These are phyloP conservation scores for Trichoderma sp. DNA, from an alignment of 2,329 filamentous ascomycete genomes.

Conservation along the genomic window DNA sequence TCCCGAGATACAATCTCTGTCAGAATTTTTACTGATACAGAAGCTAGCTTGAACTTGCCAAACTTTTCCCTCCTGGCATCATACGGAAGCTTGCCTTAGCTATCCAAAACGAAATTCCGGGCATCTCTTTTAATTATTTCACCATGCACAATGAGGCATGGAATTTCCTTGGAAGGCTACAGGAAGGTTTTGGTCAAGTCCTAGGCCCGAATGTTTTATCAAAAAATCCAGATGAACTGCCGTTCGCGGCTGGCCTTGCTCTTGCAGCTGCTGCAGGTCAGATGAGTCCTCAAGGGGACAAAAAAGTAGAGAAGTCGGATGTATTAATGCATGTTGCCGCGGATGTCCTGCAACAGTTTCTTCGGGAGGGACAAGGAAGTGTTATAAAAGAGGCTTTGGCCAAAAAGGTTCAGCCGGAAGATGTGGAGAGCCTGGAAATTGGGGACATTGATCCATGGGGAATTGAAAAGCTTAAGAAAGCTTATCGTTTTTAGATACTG, in stretches of 20 bases:
- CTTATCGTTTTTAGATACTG: neutral
- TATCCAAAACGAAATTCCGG: neutral
- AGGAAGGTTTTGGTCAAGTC: neutral
- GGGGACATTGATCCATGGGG: neutral
- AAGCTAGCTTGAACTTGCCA: neutral
- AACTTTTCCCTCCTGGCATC: neutral
- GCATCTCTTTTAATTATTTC: neutral
- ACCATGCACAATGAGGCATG: neutral
- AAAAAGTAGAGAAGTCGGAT: neutral
- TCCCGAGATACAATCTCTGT: accelerated
- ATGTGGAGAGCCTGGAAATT: neutral
- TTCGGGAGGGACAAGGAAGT: neutral
- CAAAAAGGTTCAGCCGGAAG: neutral
- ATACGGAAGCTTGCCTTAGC: neutral
- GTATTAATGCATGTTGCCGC: neutral
- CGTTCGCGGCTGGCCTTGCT: neutral
- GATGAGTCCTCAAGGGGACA: neutral
- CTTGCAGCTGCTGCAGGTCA: neutral
- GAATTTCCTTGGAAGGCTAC: neutral
- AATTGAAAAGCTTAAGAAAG: neutral
- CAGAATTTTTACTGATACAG: neutral
- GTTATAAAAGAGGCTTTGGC: neutral
- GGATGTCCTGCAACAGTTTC: neutral
- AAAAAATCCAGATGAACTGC: neutral
- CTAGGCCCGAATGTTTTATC: neutral